Base-by-base conservation (phyloP, 2,329 filamentous ascomycete species). In the Pseudocercospora eumusae region DNA sequence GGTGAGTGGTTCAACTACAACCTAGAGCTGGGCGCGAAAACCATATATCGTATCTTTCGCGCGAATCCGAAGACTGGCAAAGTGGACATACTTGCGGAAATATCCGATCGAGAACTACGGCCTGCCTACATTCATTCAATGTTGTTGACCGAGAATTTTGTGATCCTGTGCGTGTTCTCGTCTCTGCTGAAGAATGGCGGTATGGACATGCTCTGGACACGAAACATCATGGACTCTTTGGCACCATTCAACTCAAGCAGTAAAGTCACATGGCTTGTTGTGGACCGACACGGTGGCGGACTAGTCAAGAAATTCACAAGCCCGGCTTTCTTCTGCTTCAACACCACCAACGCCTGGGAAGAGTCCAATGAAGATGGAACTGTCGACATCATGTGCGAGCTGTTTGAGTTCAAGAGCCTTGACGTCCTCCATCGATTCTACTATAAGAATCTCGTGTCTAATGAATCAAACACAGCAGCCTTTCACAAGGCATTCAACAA, bases 1-100 rank as follows among this genome's bases (percentile, higher is more conserved):
- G 91, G 91, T 6, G 90, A 95, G 65, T 72, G 90, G 6, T 93
- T 85, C 81, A 96, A 95, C 76, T 93, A 85, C 77, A 96, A 96
- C 70, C 83, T 93, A n/a, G 81, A 86, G 0, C 73, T 90, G 18
- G 87, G 86, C 0, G 75, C 73, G 0, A 72, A 71, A 0, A 74
- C 84, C 0, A 85, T 81, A 0, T 95, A 93, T 71, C 86, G 88
- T 15, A 71, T 95, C 15, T 95, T 93, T 74, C 78, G 82, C 1
- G 83, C 86, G 2, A 87, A 83, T 18, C 83, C 86, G 0, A 73
- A 80, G 0, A 88, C 85, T 0, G 89, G 88, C 0, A 78, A 85
- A 59, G 91, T 89, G 0, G 83, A 86, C 0, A 87, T 95, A 18
- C 81, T 96, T 0, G 90, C 90, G 2, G 87, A 83, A 0, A 84